Base-by-base conservation (phyloP, 139 green algal genomes). In the Pleodorina starrii region DNA sequence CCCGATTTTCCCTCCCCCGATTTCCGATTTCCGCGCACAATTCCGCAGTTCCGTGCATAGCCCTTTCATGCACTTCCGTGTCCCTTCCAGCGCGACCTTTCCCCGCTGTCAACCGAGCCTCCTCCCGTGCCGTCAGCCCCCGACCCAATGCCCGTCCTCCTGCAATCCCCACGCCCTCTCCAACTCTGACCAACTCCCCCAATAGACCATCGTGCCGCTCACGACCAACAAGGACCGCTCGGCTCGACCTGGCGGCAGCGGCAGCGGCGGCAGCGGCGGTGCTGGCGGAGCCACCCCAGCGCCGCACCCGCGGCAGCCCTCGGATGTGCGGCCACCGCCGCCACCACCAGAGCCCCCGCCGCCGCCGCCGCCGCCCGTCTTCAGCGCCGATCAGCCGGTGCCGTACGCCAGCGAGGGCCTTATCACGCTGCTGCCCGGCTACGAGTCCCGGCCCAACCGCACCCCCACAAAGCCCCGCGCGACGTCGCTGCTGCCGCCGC, bases 391-490 rank as follows among this genome's bases (percentile, higher is more conserved):
- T 40, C 54, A 85, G 23, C 54, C 40, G 17, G 54, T 86, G 57
- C 79, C 79, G 10, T 86, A 60, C 79, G 19, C 32, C 79, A 32
- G n/a, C 23, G 35, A 36, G 40, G 82, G 38, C 25, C 85, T 92
- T 3, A 85, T 89, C 27, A 93, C 94, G 0, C 86, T 97, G 75
- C 90, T 97, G 6, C 95, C 95, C 5, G 95, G 95, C 19, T 97
- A 96, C 78, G 72, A 90, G 25, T 95, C 90, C 9, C 90, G 95
- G 11, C 95, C 95, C 21, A 87, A 96, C 76, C 84, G 83, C 9
- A 93, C 91, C 2, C 94, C 94, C 29, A 68, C 84, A 6, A 95
- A 96, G 73, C 36, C 27, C 23, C 21, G 23, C 25, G 0, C 38
- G 57, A 17, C 10, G 32, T 25, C 77, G 21, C 54, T 66, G 21